phyloP scores from a whole-genome alignment of 768 basidiomycete species.

The Tricholoma furcatifolium region DNA sequence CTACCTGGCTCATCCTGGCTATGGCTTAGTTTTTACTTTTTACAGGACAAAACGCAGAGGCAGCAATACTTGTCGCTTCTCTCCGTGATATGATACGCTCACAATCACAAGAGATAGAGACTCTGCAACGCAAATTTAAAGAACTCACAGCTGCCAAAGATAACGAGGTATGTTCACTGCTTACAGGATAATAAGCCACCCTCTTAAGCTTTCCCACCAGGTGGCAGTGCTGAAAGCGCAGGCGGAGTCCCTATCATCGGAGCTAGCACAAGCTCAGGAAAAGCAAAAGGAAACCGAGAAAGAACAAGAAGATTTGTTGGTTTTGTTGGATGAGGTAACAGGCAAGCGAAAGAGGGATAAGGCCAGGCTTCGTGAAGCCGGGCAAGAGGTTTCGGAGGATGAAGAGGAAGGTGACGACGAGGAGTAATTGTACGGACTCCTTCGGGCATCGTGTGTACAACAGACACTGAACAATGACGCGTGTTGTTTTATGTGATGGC shows the following conservation, averaged over 20 bases:
- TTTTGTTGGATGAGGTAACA: slow-evolving; percentile 89
- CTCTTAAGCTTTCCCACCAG: slow-evolving; percentile 27
- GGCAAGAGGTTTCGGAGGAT: slow-evolving; percentile 90
- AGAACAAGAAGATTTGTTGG: slow-evolving; percentile 95
- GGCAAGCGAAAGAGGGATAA: slow-evolving; percentile 87
- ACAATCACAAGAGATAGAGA: slow-evolving; percentile 80
- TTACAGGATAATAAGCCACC: not conserved
- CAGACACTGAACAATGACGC: not conserved
- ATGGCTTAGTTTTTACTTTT: slow-evolving; percentile 1
- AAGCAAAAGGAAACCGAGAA: slow-evolving; percentile 85
- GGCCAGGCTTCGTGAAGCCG: slow-evolving; percentile 64
- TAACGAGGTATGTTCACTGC: slow-evolving; percentile 35
- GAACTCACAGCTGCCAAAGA: slow-evolving; percentile 29
- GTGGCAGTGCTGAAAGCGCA: slow-evolving; percentile 44
- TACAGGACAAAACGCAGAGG: slow-evolving; percentile 69
- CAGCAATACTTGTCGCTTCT: slow-evolving; percentile 77
- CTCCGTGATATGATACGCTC: slow-evolving; percentile 80
- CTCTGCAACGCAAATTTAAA: slow-evolving; percentile 60
- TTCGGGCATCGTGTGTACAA: not conserved
- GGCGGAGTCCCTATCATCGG: slow-evolving; percentile 42
- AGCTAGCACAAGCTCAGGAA: slow-evolving; percentile 53
- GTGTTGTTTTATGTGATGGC: not conserved
- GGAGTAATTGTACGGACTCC: slow-evolving; percentile 15
- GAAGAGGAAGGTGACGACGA: slow-evolving; percentile 63
- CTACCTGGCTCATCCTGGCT: slow-evolving; percentile 2